Percentiles rank a stretch among this genome's conserved stretches.
phyloP scores from a whole-genome alignment of 768 basidiomycete species.

The Polyporus arcularius region DNA sequence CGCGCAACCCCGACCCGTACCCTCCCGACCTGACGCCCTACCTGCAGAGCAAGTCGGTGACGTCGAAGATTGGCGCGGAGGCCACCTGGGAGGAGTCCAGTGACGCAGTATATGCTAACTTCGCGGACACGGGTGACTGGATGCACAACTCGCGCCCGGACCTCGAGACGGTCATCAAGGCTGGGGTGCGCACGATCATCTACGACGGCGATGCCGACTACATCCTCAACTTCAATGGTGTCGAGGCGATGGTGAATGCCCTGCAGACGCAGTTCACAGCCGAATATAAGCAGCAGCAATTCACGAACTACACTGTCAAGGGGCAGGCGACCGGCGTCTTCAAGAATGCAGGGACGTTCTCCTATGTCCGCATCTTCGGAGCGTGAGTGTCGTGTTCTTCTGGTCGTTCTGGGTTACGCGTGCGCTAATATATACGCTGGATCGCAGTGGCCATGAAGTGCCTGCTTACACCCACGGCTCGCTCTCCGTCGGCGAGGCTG shows the following conservation, averaged over 20 bases:
- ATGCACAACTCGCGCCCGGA: constrained; percentile 49
- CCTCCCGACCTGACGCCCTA: constrained; percentile 38
- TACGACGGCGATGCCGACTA: constrained; percentile 63
- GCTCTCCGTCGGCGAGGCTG: constrained; percentile 26
- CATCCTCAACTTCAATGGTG: constrained; percentile 54
- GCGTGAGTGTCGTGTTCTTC: constrained; percentile 22
- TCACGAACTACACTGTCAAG: constrained; percentile 50
- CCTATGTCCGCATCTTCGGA: constrained; percentile 52
- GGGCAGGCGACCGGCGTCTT: constrained; percentile 52
- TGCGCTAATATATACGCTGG: neutral
- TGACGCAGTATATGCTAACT: constrained; percentile 45
- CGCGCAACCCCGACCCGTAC: constrained; percentile 47
- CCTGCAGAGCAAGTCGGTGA: constrained; percentile 31
- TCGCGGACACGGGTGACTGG: constrained; percentile 56
- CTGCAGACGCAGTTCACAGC: constrained; percentile 49
- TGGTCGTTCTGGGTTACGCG: neutral
- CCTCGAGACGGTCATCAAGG: constrained; percentile 58
- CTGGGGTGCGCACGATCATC: constrained; percentile 55
- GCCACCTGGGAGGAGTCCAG: constrained; percentile 43
- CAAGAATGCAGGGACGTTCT: constrained; percentile 61
- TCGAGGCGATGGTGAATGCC: constrained; percentile 57
- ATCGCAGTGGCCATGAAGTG: constrained; percentile 30
- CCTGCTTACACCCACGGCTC: constrained; percentile 30
- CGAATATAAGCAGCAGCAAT: constrained; percentile 42
- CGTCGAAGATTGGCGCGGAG: constrained; percentile 45